Conservation (phyloP, 306 rosid species). For the Carpinus fangiana region DNA sequence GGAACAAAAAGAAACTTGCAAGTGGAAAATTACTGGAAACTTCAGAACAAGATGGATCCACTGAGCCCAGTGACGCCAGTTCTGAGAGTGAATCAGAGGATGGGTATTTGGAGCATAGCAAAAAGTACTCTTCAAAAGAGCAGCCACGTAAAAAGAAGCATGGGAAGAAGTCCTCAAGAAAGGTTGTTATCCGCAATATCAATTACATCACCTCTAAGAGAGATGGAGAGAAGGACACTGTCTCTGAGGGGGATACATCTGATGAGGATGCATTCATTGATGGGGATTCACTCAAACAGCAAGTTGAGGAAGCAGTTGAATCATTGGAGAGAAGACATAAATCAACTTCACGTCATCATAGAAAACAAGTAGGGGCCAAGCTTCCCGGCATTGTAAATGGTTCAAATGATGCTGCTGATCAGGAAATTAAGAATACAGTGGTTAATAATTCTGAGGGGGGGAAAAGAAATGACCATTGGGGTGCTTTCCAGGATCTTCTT, state of each 20-base stretch:
- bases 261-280: constrained; percentile 62
- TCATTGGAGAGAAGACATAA: constrained; percentile 75
- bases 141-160: constrained; percentile 49
- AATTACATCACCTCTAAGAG: constrained; percentile 87
- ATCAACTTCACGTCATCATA: constrained; percentile 52
- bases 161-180: constrained; percentile 77
- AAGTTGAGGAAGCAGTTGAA: constrained; percentile 83
- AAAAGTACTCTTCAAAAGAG: constrained; percentile 47
- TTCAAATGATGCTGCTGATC: constrained; percentile 41
- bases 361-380: constrained; percentile 47
- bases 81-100: constrained; percentile 68
- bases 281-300: constrained; percentile 79
- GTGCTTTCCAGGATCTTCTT: constrained; percentile 90
- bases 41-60: constrained; percentile 63
- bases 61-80: constrained; percentile 59
- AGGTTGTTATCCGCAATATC: constrained; percentile 93
- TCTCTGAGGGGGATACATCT: constrained; percentile 65
- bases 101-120: constrained; percentile 41
- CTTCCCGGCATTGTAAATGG: constrained; percentile 34
- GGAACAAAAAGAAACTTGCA: constrained; percentile 68
- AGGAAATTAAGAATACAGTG: constrained; percentile 20
- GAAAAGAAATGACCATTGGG: constrained; percentile 68
- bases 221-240: constrained; percentile 67
- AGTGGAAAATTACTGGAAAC: constrained; percentile 39
- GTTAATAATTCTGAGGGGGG: constrained; percentile 37